Evolutionary conservation across 148 eudicot species (phyloP).

Genomic region (Rhododendron simsii): DNA sequence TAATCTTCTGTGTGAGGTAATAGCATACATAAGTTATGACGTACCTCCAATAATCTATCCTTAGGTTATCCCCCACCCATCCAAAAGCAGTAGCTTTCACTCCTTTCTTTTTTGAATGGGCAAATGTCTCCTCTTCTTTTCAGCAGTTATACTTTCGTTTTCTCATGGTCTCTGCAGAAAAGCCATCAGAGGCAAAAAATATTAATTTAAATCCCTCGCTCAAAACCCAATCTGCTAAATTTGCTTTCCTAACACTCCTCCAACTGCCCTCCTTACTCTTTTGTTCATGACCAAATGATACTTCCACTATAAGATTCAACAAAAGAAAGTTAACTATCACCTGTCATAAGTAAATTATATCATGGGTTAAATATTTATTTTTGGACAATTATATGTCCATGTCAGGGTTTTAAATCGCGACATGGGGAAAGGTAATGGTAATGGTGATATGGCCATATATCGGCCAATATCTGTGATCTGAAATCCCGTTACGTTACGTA

Average conservation of each 20-base stretch:
- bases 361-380: neutral
- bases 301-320: neutral
- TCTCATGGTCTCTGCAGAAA: neutral
- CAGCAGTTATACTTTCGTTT: conserved; percentile 8
- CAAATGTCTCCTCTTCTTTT: neutral
- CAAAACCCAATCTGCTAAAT: conserved; percentile 6
- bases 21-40: neutral
- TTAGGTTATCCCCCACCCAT: neutral
- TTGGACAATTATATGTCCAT: neutral
- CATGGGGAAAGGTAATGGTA: too few relatives aligned
- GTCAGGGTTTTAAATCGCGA: too few relatives aligned
- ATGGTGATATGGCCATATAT: too few relatives aligned
- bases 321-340: neutral
- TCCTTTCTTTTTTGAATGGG: too few relatives aligned
- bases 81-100: neutral
- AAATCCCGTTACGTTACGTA: too few relatives aligned
- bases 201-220: neutral
- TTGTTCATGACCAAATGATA: neutral
- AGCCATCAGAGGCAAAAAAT: neutral
- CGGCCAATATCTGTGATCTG: too few relatives aligned
- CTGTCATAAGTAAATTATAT: neutral
- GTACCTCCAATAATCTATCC: neutral
- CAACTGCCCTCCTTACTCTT: neutral
- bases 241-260: conserved; percentile 12
- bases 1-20: neutral